phyloP scores from a whole-genome alignment of 2,329 filamentous ascomycete species.

The Penicillium occitanis region DNA sequence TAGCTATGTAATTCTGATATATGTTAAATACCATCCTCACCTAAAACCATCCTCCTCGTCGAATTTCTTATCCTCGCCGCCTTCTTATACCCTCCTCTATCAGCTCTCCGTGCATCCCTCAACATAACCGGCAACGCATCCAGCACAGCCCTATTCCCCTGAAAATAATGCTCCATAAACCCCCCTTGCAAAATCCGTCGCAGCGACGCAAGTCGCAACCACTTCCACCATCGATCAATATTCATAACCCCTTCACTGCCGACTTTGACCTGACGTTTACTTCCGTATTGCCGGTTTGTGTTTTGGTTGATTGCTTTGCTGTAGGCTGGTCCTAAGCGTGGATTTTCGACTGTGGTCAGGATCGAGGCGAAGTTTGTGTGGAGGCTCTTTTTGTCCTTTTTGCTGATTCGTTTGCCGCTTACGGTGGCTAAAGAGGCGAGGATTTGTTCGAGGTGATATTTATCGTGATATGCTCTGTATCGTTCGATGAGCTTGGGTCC shows the following conservation, averaged over 20 bases:
- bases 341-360: constrained; percentile 64
- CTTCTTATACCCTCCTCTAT: constrained; percentile 28
- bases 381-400: constrained; percentile 65
- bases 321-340: constrained; percentile 65
- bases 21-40: constrained; percentile 11
- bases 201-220: constrained; percentile 62
- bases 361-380: constrained; percentile 67
- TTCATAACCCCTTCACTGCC: constrained; percentile 58
- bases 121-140: constrained; percentile 56
- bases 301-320: constrained; percentile 63
- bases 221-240: constrained; percentile 74
- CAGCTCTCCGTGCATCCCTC: constrained; percentile 28
- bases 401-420: constrained; percentile 62
- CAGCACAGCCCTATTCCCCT: constrained; percentile 61
- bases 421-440: constrained; percentile 61
- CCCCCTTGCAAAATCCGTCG: constrained; percentile 62
- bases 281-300: constrained; percentile 60
- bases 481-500: constrained; percentile 57
- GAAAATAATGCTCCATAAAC: constrained; percentile 61
- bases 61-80: constrained; percentile 17
- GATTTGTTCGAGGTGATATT: constrained; percentile 59
- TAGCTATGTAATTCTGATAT: background rate
- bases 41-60: constrained; percentile 14
- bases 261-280: constrained; percentile 61
- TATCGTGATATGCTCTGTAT: constrained; percentile 67